A percentile compares a stretch with the other conserved stretches of the same genome.
Evolutionary conservation across 2,329 filamentous ascomycete species (phyloP).

Genomic region (Capronia americana): DNA sequence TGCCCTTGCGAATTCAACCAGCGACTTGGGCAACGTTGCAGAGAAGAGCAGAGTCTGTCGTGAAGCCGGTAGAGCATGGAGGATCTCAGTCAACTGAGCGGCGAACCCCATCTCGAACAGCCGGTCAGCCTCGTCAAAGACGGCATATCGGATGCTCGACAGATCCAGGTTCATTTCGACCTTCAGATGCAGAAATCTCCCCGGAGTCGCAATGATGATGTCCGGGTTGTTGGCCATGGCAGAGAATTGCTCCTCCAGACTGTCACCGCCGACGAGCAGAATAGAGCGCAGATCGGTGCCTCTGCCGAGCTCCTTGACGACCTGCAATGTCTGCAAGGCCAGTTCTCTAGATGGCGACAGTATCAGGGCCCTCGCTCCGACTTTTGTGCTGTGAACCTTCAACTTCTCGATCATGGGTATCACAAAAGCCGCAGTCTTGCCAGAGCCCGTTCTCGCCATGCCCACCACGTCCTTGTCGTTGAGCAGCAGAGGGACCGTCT

Average conservation of each 20-base stretch:
- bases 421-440: constrained; percentile 97
- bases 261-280: constrained; percentile 91
- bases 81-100: constrained; percentile 87
- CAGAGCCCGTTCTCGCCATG: constrained; percentile 98
- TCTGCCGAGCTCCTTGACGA: constrained; percentile 90
- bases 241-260: constrained; percentile 91
- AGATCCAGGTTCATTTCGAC: constrained; percentile 94
- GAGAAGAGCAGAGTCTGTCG: constrained; percentile 95
- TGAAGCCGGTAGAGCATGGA: constrained; percentile 81
- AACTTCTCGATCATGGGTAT: constrained; percentile 97
- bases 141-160: constrained; percentile 89
- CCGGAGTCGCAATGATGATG: constrained; percentile 95
- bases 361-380: constrained; percentile 85
- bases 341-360: constrained; percentile 92
- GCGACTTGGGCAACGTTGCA: constrained; percentile 87
- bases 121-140: constrained; percentile 96
- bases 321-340: constrained; percentile 92
- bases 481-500: constrained; percentile 90
- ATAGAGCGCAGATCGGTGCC: constrained; percentile 93
- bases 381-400: constrained; percentile 82
- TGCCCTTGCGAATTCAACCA: constrained; percentile 94
- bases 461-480: constrained; percentile 95
- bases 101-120: constrained; percentile 99
- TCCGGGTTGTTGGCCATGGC: constrained; percentile 95
- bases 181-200: constrained; percentile 93